Evolutionary conservation across 768 basidiomycete species (phyloP).

Genomic region (Suillus brevipes): DNA sequence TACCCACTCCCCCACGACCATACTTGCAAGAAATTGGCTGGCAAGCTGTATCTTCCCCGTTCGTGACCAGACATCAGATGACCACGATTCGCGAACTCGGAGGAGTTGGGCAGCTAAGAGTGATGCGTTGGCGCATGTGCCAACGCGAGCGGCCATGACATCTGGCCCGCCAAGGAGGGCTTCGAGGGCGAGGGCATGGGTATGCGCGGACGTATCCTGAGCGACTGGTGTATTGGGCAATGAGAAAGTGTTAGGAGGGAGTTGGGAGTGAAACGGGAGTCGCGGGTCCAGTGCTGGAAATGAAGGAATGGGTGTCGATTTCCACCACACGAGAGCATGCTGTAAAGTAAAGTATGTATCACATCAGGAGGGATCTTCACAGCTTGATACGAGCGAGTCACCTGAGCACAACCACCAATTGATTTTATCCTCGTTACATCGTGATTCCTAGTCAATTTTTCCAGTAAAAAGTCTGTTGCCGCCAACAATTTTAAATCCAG

Average conservation of each 20-base stretch:
- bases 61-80: constrained; percentile 73
- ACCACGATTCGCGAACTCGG: constrained; percentile 76
- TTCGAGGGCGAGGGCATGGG: constrained; percentile 75
- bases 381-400: constrained; percentile 28
- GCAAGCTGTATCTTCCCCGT: constrained; percentile 81
- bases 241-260: constrained; percentile 65
- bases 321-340: constrained; percentile 88
- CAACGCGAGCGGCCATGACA: constrained; percentile 73
- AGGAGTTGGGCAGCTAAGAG: constrained; percentile 75
- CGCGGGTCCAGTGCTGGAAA: constrained; percentile 73
- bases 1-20: constrained; percentile 71
- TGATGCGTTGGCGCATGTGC: constrained; percentile 69
- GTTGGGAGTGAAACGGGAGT: constrained; percentile 67
- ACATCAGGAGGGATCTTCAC: neutral
- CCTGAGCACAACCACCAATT: constrained; percentile 80
- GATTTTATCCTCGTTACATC: constrained; percentile 72
- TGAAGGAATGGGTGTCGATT: constrained; percentile 70
- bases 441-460: constrained; percentile 69
- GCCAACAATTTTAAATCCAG: constrained; percentile 22
- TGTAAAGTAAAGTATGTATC: constrained; percentile 17
- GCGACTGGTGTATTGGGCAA: constrained; percentile 73
- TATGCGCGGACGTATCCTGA: constrained; percentile 79
- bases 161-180: constrained; percentile 77
- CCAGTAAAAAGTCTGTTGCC: constrained; percentile 66
- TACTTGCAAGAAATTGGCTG: constrained; percentile 68